These are phyloP conservation scores for Mycena chlorophos DNA, from an alignment of 768 basidiomycete genomes.

Conservation along the genomic window DNA sequence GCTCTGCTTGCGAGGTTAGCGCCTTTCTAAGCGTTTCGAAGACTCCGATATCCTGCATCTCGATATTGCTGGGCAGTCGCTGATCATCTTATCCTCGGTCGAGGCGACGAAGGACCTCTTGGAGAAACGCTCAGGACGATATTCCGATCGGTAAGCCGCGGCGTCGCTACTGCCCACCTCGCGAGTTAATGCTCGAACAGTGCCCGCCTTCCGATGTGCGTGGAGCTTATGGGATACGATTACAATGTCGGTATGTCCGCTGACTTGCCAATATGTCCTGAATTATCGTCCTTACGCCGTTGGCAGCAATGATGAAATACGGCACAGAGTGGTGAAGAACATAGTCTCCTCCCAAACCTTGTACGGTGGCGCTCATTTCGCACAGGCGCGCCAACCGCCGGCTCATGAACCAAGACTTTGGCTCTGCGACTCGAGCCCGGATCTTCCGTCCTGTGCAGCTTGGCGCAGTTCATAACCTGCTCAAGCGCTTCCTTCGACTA, in stretches of 20 bases:
- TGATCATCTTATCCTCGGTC: conserved; percentile 36
- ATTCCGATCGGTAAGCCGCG: conserved; percentile 38
- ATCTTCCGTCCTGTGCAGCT: conserved; percentile 4
- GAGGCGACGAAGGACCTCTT: conserved; percentile 37
- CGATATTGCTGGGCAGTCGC: conserved; percentile 25
- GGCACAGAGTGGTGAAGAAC: conserved; percentile 14
- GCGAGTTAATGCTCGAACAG: neutral
- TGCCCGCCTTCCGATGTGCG: conserved; percentile 10
- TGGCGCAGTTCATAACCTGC: conserved; percentile 8
- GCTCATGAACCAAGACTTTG: conserved; percentile 8
- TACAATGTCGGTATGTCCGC: conserved; percentile 5
- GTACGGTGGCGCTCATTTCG: neutral
- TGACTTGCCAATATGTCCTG: neutral
- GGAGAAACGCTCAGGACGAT: conserved; percentile 38
- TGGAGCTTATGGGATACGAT: conserved; percentile 15
- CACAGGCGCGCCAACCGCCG: conserved; percentile 14
- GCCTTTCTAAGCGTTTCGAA: conserved; percentile 14
- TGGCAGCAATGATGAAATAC: conserved; percentile 12
- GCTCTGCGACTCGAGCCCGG: neutral
- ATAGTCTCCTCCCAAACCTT: neutral
- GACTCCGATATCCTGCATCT: conserved; percentile 33
- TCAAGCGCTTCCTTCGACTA: conserved; percentile 9
- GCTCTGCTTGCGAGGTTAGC: neutral
- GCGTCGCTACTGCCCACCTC: conserved; percentile 4
- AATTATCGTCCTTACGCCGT: neutral